Evolutionary conservation across 1,284 basidiomycete species (phyloP), one percentile per base, ranked within the genome.

Genomic region (Leccinum cinnamomeum): DNA sequence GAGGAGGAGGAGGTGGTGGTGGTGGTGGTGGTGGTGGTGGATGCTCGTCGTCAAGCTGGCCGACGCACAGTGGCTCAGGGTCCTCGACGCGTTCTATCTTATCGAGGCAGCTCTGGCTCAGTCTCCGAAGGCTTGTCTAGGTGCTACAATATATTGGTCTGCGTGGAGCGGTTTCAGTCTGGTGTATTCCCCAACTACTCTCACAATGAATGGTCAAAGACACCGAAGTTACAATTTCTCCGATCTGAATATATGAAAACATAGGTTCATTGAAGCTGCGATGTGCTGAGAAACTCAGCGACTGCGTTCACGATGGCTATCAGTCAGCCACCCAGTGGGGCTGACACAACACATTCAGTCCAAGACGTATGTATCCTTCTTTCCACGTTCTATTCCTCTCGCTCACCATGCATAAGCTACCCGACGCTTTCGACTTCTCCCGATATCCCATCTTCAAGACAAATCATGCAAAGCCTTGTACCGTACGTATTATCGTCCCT

Each of bases 401-500:
- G 20, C 54, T 56, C 2, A 60, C 44, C 53, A 61, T 56, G 50
- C 5, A 53, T 46, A 60, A 50, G n/a, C 41, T n/a, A 18, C n/a
- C 57, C 58, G 56, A 73, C 71, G 55, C 62, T 63, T 69, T 70
- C 61, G 68, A 70, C 48, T 62, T 63, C 25, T 69, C 69, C n/a
- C 64, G 60, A 37, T 69, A 69, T 28, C 62, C 68, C 20, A 53
- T 28, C 30, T 55, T 68, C 55, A 61, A 61, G 56, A 54, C 41
- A 7, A 56, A 46, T 33, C 16, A 56, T 41, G 14, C 61, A 10
- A 44, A 33, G 11, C 11, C 5, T 7, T 46, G 30, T 5, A 59
- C 28, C 7, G 69, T 70, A 53, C 14, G 69, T 62, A 23, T 33
- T 16, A 10, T 61, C 20, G 16, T 37, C 18, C 44, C 14, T 1